A percentile compares a stretch with the other conserved stretches of the same genome.
Conservation (phyloP, 257 asterid species). For the Rhazya stricta region DNA sequence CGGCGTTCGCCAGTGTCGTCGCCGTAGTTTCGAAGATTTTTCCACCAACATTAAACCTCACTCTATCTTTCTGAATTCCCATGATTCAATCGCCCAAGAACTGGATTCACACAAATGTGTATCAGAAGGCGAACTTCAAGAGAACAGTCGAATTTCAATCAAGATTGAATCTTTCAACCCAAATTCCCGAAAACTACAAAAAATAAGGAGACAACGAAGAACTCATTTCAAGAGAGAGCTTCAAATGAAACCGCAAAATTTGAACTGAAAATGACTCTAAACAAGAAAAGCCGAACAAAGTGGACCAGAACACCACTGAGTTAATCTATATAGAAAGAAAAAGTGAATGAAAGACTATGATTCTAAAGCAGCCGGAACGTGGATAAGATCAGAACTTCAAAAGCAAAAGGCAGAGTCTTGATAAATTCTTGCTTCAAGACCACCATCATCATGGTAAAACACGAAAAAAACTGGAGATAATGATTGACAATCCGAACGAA, state of each 20-base stretch:
- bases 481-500: slow-evolving; percentile 4
- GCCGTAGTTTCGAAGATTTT: slow-evolving; percentile 72
- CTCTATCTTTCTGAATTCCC: slow-evolving; percentile 81
- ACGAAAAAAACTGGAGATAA: neutral
- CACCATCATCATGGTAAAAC: neutral
- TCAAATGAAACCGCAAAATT: slow-evolving; percentile 1
- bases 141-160: neutral
- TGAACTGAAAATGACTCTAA: slow-evolving; percentile 10
- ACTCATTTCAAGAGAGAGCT: neutral
- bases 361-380: slow-evolving; percentile 12
- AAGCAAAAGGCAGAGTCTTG: slow-evolving; percentile 15
- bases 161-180: slow-evolving; percentile 4
- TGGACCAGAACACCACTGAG: neutral
- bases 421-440: slow-evolving; percentile 13
- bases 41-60: slow-evolving; percentile 80
- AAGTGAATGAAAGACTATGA: slow-evolving; percentile 7
- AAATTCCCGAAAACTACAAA: neutral
- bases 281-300: neutral
- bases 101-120: neutral
- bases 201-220: neutral
- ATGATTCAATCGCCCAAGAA: slow-evolving; percentile 25
- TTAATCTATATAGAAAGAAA: neutral
- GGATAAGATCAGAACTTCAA: slow-evolving; percentile 20
- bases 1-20: slow-evolving; percentile 87
- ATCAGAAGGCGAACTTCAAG: neutral